phyloP scores from a whole-genome alignment of 2,329 filamentous ascomycete species.

The Cercospora brassicicola region DNA sequence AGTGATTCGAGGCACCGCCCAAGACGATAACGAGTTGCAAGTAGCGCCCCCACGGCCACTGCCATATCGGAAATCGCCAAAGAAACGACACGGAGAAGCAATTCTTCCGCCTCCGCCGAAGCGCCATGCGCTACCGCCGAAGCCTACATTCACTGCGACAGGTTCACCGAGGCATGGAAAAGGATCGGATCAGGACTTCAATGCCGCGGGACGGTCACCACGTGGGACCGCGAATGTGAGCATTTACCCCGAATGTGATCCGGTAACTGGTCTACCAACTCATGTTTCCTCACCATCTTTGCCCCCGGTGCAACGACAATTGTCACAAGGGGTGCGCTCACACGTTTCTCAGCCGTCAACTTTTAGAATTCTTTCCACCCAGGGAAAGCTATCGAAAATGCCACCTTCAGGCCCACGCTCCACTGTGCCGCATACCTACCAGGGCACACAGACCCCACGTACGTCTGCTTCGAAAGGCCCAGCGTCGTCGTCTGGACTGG shows the following conservation, averaged over 20 bases:
- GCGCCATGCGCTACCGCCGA: background rate
- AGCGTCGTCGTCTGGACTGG: background rate
- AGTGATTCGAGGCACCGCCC: constrained; percentile 7
- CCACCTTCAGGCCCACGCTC: constrained; percentile 3
- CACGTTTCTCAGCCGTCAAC: background rate
- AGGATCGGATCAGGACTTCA: background rate
- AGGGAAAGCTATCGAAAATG: background rate
- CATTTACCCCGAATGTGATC: background rate
- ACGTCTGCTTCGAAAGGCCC: background rate
- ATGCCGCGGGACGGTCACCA: background rate
- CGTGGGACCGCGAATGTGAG: background rate
- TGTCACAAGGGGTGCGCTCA: background rate
- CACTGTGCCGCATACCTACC: background rate
- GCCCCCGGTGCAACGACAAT: background rate
- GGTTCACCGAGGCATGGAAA: background rate
- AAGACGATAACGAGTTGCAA: constrained; percentile 6
- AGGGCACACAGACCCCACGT: background rate
- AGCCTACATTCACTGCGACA: background rate
- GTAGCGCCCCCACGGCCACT: constrained; percentile 7
- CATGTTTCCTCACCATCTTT: background rate
- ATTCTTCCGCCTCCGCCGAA: background rate
- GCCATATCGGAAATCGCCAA: background rate
- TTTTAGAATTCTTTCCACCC: background rate
- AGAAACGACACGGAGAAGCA: constrained; percentile 5
- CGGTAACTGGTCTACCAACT: background rate